A percentile compares a stretch with the other conserved stretches of the same genome.
phyloP scores from a whole-genome alignment of 164 flowering plant genomes.

The Paratinospora sagittata region DNA sequence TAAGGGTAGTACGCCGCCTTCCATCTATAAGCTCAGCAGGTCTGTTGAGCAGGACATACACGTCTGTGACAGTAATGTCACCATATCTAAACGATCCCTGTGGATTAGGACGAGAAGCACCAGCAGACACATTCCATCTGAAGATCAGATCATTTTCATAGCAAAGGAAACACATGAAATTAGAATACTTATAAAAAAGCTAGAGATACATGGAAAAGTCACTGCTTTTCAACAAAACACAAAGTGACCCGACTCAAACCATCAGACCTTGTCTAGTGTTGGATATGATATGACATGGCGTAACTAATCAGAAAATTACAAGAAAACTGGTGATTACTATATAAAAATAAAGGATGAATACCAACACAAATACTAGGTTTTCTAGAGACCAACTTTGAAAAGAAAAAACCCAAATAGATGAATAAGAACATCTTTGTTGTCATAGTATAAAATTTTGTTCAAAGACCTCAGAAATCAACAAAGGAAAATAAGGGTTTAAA shows the following conservation, averaged over 20 bases:
- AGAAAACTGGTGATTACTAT: too few relatives aligned
- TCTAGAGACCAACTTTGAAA: too few relatives aligned
- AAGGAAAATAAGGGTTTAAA: too few relatives aligned
- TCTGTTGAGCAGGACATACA: conserved; percentile 59
- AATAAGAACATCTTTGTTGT: too few relatives aligned
- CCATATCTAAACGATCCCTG: conserved; percentile 95
- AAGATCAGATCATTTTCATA: conserved; percentile 13
- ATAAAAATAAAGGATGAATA: not conserved
- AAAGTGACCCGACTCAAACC: not conserved
- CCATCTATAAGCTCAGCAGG: conserved; percentile 78
- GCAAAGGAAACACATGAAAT: conserved; percentile 1
- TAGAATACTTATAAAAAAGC: conserved; percentile 6
- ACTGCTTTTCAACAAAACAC: not conserved
- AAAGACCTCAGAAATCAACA: too few relatives aligned
- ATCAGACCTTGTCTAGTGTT: not conserved
- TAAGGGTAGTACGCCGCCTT: conserved; percentile 64
- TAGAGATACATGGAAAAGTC: not conserved
- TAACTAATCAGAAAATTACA: too few relatives aligned
- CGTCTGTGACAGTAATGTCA: conserved; percentile 79
- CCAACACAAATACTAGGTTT: too few relatives aligned
- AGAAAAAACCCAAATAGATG: too few relatives aligned
- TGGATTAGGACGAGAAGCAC: conserved; percentile 98
- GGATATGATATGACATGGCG: not conserved
- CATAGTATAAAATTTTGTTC: too few relatives aligned
- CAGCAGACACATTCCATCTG: conserved; percentile 90